Conservation (phyloP, 345 rosid species). For the Salix arbutifolia region DNA sequence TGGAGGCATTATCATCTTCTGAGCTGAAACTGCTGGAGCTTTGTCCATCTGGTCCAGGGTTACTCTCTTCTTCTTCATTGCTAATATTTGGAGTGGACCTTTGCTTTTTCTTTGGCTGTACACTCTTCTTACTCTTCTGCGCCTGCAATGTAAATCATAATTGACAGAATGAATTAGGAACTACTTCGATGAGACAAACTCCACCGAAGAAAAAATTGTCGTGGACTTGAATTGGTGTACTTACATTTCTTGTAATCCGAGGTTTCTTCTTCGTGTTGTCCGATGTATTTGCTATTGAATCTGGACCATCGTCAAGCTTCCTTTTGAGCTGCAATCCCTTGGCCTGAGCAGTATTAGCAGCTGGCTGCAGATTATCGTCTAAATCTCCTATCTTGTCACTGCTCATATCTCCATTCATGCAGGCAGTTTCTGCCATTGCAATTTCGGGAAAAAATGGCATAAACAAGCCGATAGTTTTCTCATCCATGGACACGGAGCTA, state of each 20-base stretch:
- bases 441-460: slow-evolving; percentile 16
- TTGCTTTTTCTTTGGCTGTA: slow-evolving; percentile 37
- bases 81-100: slow-evolving; percentile 24
- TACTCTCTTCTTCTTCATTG: slow-evolving; percentile 36
- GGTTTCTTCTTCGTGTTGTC: slow-evolving; percentile 32
- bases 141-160: slow-evolving; percentile 10
- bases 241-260: slow-evolving; percentile 39
- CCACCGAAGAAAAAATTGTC: background rate
- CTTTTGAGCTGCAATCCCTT: slow-evolving; percentile 37
- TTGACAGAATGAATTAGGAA: background rate
- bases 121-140: slow-evolving; percentile 28
- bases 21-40: slow-evolving; percentile 51
- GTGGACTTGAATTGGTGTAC: slow-evolving; percentile 2
- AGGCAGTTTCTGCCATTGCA: slow-evolving; percentile 19
- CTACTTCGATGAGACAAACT: background rate
- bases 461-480: slow-evolving; percentile 14
- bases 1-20: slow-evolving; percentile 61
- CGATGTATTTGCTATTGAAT: slow-evolving; percentile 17
- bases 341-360: slow-evolving; percentile 8
- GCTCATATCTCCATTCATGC: slow-evolving; percentile 8
- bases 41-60: slow-evolving; percentile 46
- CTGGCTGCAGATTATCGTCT: slow-evolving; percentile 11
- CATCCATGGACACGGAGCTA: slow-evolving; percentile 20
- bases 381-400: background rate
- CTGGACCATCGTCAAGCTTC: slow-evolving; percentile 26